Base-by-base conservation (phyloP, 306 rosid genomes). In the Begonia loranthoides region DNA sequence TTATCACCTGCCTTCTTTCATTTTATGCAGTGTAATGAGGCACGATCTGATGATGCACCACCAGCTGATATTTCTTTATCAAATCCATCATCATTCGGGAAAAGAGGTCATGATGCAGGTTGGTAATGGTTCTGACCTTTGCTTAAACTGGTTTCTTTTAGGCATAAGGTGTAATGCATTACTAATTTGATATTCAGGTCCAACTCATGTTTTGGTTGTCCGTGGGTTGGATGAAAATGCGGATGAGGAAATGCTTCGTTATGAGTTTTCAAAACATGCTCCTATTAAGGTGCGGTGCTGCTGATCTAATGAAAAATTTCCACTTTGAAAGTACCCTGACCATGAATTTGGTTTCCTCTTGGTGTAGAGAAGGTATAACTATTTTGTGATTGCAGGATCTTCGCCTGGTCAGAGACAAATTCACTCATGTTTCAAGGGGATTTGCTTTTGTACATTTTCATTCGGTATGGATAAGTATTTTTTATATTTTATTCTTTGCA, bases 211-310 rank as follows among this genome's bases (percentile, higher is more conserved):
- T 65, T 71, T 90, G 87, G 97, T 90, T 62, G 88, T 90, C 62
- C 95, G 97, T 15, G 97, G 97, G 61, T 86, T 90, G 87, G 97
- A 85, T 70, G 97, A 90, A 74, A 86, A 85, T 80, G 95, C 94
- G 17, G 97, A 90, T 56, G 97, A 85, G 76, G 97, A 82, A 78
- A 86, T 86, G 95, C 87, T 90, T 55, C 97, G 97, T 56, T 90
- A 85, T 69, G 97, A 90, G 57, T 90, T 90, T 66, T 90, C 95
- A 41, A 90, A 90, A 69, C 95, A 90, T 74, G 95, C 94, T 68
- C 92, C 97, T 54, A 78, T 90, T 54, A 90, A 90, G 92, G 97
- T 90, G 49, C 38, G 15, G 33, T 51, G 14, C 40, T 34, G 43
- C 49, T 4, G 7, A 55, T 16, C 15, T 40, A 10, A 38, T 41